Evolutionary conservation across 2,329 filamentous ascomycete species (phyloP), one percentile per base, ranked within the genome.

Genomic region (Penicillium sp.): DNA sequence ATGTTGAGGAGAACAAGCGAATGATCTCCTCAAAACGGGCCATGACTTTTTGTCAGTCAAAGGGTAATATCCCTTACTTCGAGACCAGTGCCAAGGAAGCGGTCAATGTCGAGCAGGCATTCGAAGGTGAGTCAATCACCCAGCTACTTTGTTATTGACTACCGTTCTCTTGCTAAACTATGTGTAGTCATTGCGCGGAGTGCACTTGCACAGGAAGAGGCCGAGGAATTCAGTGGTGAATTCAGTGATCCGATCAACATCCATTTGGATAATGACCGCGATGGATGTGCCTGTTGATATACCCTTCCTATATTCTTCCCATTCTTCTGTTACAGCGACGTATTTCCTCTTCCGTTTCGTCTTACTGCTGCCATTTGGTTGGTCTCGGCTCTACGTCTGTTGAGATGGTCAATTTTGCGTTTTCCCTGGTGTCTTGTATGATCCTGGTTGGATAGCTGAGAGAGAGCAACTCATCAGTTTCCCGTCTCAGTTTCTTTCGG

Each of bases 11-110:
- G 75, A 95, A 87, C 79, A 96, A 96, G 80, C 82, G 93, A 70
- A 89, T 93, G 78, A 95, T 99, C 64, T 95, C 89, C 27, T 91
- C 87, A 65, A 97, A 97, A 81, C 83, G 93, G 56, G 93, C 93
- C 52, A 91, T 92, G 83, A 91, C 92, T 12, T 99, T 96, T 72
- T 99, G 93, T 73, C 90, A 96, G 72, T 95, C 89, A 49, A 96
- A 97, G 75, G 92, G 92, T 40, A 89, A 89, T 52, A 96, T 99
- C 58, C 93, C 93, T 14, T 99, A 99, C 74, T 99, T 99, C 66
- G 93, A 99, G 82, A 99, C 93, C 14, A 96, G 91, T 73, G 93
- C 93, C 53, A 99, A 99, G 78, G 93, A 99, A 73, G 93, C 92
- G 53, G 87, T 96, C 74, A 99, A 99, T 67, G 93, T 99, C 36